Base-by-base conservation (phyloP, 495 filamentous ascomycete genomes). In the Penicillium samsonianum region DNA sequence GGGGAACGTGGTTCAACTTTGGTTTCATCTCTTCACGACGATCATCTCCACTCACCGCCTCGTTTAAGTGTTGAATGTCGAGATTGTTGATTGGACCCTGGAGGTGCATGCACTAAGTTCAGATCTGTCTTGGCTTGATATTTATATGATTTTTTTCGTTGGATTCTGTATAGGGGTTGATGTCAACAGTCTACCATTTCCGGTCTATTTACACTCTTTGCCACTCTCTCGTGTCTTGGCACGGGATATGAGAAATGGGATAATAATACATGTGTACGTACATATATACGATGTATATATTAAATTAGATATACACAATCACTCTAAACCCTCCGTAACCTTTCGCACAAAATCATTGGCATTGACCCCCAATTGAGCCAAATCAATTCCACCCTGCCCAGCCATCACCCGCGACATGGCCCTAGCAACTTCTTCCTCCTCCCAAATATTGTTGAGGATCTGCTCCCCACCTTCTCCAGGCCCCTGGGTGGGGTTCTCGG, bases 351-450 rank as follows among this genome's bases (percentile, higher is more conserved):
- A 78, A 16, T 78, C 72, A 48, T 70, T 65, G n/a, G 73, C 77
- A 65, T 52, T 70, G 37, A 73, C 67, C 12, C 77, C 78, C 58
- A 84, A 55, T 60, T 73, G 69, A 8, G 64, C 72, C 56, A 84
- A 51, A 71, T 86, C 78, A 26, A 84, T 63, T 9, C 75, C 76
- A 53, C 67, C 69, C 16, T 75, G 68, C 2, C 75, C 76, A 19
- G 71, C 72, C 73, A 83, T 72, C 31, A 73, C 78, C 50, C 65
- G 64, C 38, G 80, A 79, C 67, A 83, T 78, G 43, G 77, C 79
- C 53, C 76, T 72, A 63, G 80, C 73, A 42, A 86, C 83, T 62
- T 84, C 82, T 55, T 79, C 73, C 58, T 84, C 77, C 59, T 84
- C 80, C 77, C 77, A 80, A 54, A 80, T 68, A 48, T 71, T 75